Evolutionary conservation across 495 filamentous ascomycete genomes (phyloP).

Genomic region (Aspergillus cristatus): DNA sequence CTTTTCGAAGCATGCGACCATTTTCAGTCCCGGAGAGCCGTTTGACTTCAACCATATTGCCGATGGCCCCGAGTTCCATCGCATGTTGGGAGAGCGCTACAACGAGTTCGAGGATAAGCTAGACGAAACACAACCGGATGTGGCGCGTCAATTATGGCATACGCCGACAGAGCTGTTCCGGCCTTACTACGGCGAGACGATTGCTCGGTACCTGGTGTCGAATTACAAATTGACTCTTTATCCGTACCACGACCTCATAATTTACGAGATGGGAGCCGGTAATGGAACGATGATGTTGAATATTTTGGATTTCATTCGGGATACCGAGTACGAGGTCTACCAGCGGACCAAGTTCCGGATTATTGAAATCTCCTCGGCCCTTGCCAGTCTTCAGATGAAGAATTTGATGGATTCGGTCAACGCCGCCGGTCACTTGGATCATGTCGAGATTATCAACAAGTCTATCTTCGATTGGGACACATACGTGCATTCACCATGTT

Average conservation of each 20-base stretch:
- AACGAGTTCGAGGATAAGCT: slow-evolving; percentile 82
- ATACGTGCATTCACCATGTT: slow-evolving; percentile 82
- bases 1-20: slow-evolving; percentile 94
- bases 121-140: slow-evolving; percentile 58
- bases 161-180: slow-evolving; percentile 96
- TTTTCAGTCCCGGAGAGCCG: slow-evolving; percentile 87
- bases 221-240: slow-evolving; percentile 94
- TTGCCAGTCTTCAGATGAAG: slow-evolving; percentile 67
- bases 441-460: slow-evolving; percentile 87
- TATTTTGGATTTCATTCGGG: slow-evolving; percentile 92
- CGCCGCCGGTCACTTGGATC: slow-evolving; percentile 63
- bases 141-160: slow-evolving; percentile 91
- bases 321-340: slow-evolving; percentile 84
- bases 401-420: slow-evolving; percentile 57
- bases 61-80: slow-evolving; percentile 77
- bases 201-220: slow-evolving; percentile 84
- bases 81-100: slow-evolving; percentile 66
- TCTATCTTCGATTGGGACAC: slow-evolving; percentile 91
- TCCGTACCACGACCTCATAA: slow-evolving; percentile 93
- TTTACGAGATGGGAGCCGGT: slow-evolving; percentile 97
- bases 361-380: slow-evolving; percentile 81
- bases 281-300: slow-evolving; percentile 98
- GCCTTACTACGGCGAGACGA: slow-evolving; percentile 93
- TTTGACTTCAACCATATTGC: slow-evolving; percentile 77
- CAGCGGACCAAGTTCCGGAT: slow-evolving; percentile 87